Conservation (phyloP, 2,329 filamentous ascomycete genomes). For the Ceratocystis huliohia region DNA sequence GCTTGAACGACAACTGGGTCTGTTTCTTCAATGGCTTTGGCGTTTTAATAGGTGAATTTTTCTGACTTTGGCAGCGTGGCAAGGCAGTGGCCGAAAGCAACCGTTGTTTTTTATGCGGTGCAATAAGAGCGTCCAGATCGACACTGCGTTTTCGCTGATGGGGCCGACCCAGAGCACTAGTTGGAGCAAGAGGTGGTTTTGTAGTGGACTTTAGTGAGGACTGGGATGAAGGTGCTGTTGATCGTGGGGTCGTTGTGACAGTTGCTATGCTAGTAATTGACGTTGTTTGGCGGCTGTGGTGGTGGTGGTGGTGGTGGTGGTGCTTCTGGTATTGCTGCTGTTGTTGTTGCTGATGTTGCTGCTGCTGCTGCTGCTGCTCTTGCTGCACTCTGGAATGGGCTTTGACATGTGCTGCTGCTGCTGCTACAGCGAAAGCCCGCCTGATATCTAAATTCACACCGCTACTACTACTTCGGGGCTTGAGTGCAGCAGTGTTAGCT, state of each 20-base stretch:
- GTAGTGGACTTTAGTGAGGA: not conserved
- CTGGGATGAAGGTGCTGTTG: conserved; percentile 1
- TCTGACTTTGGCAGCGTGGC: not conserved
- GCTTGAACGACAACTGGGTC: not conserved
- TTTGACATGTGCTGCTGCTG: conserved; percentile 13
- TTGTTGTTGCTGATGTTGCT: not conserved
- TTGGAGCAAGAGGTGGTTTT: not conserved
- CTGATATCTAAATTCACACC: conserved; percentile 19
- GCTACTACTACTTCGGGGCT: conserved; percentile 11
- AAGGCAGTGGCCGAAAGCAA: not conserved
- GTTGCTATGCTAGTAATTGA: not conserved
- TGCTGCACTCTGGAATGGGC: conserved; percentile 4
- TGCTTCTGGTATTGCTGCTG: not conserved
- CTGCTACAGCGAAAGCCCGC: conserved; percentile 17
- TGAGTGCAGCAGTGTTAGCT: conserved; percentile 9
- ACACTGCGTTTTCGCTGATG: conserved; percentile 17
- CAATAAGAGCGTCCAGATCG: conserved; percentile 15
- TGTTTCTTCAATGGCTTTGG: not conserved
- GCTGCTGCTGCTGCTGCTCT: not conserved
- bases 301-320: not conserved
- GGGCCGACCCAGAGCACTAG: not conserved
- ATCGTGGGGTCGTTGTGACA: not conserved
- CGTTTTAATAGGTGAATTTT: not conserved
- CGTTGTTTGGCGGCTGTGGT: conserved; percentile 1
- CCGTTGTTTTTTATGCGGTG: conserved; percentile 13